phyloP scores from a whole-genome alignment of 2,329 filamentous ascomycete species.

The Xylariaceae sp. region DNA sequence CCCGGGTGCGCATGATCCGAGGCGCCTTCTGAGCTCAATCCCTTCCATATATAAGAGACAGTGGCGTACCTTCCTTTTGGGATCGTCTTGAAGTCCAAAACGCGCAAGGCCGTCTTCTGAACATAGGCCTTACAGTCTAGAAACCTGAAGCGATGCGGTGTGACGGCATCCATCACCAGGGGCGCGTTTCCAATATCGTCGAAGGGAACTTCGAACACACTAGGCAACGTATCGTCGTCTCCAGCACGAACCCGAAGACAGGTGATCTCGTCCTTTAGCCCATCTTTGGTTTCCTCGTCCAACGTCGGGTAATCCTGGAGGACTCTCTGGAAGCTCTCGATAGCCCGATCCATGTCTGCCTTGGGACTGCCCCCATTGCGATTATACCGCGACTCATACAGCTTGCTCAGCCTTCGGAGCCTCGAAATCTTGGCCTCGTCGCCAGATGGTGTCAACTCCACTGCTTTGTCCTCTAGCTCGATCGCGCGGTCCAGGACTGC shows the following conservation, averaged over 20 bases:
- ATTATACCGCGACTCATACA: background rate
- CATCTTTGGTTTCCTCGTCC: background rate
- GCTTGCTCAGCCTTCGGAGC: background rate
- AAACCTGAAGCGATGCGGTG: slow-evolving; percentile 6
- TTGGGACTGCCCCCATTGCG: background rate
- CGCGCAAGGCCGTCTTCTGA: background rate
- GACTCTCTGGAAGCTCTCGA: background rate
- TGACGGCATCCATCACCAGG: background rate
- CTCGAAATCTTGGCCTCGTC: background rate
- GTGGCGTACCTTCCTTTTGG: slow-evolving; percentile 4
- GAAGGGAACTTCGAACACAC: background rate
- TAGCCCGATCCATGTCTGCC: background rate
- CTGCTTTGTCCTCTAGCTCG: background rate
- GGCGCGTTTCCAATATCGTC: background rate
- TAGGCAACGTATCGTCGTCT: background rate
- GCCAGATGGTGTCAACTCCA: background rate
- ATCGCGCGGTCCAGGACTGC: background rate
- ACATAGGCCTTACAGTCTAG: slow-evolving; percentile 5
- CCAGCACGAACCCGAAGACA: background rate
- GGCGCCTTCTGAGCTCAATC: background rate
- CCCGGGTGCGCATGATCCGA: background rate
- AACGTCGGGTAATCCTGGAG: background rate
- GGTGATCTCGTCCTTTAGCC: background rate
- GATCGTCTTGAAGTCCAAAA: slow-evolving; percentile 6
- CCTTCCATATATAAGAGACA: slow-evolving; percentile 20